These are phyloP conservation scores for Thelonectria olida DNA, from an alignment of 2,329 filamentous ascomycete species.

Conservation along the genomic window DNA sequence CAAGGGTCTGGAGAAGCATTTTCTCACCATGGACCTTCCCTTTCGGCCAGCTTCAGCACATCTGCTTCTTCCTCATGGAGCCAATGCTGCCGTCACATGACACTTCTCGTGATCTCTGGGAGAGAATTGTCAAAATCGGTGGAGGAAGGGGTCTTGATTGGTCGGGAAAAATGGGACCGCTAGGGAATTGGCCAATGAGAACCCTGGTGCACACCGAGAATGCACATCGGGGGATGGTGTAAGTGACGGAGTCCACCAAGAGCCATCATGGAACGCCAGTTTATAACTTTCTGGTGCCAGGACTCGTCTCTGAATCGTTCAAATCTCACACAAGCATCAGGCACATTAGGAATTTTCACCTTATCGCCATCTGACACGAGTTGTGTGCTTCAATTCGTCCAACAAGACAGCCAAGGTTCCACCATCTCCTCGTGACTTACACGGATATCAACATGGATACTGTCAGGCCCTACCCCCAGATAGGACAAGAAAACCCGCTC, in stretches of 20 bases:
- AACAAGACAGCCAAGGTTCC: constrained; percentile 50
- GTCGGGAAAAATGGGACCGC: constrained; percentile 30
- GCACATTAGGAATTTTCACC: constrained; percentile 52
- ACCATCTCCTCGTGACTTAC: constrained; percentile 54
- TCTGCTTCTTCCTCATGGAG: constrained; percentile 16
- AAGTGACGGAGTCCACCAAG: constrained; percentile 48
- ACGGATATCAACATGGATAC: constrained; percentile 52
- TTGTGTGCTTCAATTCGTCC: constrained; percentile 50
- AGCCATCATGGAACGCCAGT: constrained; percentile 48
- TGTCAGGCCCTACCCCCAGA: constrained; percentile 46
- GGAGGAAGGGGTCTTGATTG: constrained; percentile 44
- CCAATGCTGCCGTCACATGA: constrained; percentile 31
- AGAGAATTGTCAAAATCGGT: constrained; percentile 43
- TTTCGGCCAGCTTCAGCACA: constrained; percentile 23
- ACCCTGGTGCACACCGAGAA: constrained; percentile 31
- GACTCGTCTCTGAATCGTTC: constrained; percentile 49
- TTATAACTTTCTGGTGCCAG: constrained; percentile 52
- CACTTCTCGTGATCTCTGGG: constrained; percentile 26
- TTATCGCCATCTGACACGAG: constrained; percentile 50
- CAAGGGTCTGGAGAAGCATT: constrained; percentile 17
- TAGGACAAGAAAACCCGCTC: constrained; percentile 49
- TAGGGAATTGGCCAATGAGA: constrained; percentile 38
- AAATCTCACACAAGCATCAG: constrained; percentile 52
- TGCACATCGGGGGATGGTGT: constrained; percentile 47
- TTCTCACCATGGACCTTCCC: constrained; percentile 20